These are phyloP conservation scores for Aphanomyces cochlioides DNA, from an alignment of 352 stramenopile species.

Conservation along the genomic window DNA sequence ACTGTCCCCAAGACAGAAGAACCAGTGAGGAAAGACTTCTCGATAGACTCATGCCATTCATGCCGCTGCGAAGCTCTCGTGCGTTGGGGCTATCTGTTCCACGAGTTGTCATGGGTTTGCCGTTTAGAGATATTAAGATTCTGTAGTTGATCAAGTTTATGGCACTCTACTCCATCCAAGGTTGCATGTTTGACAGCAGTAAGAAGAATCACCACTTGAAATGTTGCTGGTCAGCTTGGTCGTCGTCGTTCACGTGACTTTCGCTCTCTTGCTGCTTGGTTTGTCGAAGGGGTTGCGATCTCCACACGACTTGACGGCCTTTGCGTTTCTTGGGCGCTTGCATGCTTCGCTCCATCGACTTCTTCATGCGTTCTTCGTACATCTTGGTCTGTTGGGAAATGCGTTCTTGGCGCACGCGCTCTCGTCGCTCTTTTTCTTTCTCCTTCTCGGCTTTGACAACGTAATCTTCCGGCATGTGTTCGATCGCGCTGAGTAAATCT, in stretches of 20 bases:
- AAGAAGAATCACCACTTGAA: constrained; percentile 58
- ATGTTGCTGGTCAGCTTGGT: constrained; percentile 79
- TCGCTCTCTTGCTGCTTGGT: constrained; percentile 74
- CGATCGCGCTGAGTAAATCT: constrained; percentile 86
- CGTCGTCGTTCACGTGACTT: constrained; percentile 72
- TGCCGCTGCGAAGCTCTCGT: no score
- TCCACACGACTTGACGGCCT: constrained; percentile 90
- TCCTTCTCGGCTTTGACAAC: constrained; percentile 92
- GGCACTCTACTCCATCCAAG: no score
- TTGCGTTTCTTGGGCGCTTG: constrained; percentile 91
- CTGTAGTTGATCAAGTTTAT: no score
- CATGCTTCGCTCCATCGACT: constrained; percentile 91
- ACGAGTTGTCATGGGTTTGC: no score
- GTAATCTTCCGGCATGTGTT: constrained; percentile 92
- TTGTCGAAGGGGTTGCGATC: constrained; percentile 75
- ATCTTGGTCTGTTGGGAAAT: constrained; percentile 90
- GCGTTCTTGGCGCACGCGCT: constrained; percentile 88
- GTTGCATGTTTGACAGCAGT: no score
- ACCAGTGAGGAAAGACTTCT: no score
- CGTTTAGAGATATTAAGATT: no score
- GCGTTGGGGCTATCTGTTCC: no score
- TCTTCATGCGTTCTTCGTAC: constrained; percentile 92
- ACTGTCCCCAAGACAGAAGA: no score
- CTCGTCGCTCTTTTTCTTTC: constrained; percentile 91
- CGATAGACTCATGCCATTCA: no score